Percentiles rank a stretch among this genome's conserved stretches.
Conservation (phyloP, 208 protist genomes). For the Trichomonas gallinae region DNA sequence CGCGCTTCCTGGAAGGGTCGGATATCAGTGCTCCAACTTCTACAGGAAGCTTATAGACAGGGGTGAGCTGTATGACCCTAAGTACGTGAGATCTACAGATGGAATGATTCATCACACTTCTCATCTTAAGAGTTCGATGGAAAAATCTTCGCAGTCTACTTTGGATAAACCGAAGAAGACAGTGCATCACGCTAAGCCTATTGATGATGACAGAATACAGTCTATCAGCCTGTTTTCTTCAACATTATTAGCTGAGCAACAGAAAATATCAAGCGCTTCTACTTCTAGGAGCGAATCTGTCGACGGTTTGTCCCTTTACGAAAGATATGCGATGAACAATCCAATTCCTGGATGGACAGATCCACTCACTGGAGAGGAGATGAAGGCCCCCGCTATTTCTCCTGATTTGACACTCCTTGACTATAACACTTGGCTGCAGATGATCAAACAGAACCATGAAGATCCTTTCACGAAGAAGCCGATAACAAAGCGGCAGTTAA, state of each 20-base stretch:
- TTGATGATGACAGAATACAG: not conserved
- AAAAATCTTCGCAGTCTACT: not conserved
- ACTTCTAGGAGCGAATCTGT: not conserved
- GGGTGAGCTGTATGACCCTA: not conserved
- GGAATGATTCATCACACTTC: not conserved
- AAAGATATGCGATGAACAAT: not conserved
- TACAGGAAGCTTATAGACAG: not conserved
- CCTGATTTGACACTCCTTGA: not conserved
- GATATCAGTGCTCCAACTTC: conserved; percentile 41
- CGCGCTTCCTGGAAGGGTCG: conserved; percentile 49
- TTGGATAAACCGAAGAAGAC: not conserved
- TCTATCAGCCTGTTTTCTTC: not conserved
- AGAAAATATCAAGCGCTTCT: not conserved
- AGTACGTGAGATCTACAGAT: not conserved
- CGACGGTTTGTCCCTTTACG: not conserved
- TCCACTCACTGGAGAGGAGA: not conserved
- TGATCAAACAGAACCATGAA: not conserved
- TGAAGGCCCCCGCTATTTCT: not conserved
- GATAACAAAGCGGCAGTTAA: not conserved
- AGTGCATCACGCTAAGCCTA: not conserved
- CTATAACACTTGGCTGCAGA: conserved; percentile 1
- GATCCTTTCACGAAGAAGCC: not conserved
- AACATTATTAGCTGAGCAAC: not conserved
- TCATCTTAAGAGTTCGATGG: not conserved
- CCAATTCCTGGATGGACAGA: not conserved